Evolutionary conservation across 495 filamentous ascomycete species (phyloP).

Genomic region (Staphylotrichum tortipilum): DNA sequence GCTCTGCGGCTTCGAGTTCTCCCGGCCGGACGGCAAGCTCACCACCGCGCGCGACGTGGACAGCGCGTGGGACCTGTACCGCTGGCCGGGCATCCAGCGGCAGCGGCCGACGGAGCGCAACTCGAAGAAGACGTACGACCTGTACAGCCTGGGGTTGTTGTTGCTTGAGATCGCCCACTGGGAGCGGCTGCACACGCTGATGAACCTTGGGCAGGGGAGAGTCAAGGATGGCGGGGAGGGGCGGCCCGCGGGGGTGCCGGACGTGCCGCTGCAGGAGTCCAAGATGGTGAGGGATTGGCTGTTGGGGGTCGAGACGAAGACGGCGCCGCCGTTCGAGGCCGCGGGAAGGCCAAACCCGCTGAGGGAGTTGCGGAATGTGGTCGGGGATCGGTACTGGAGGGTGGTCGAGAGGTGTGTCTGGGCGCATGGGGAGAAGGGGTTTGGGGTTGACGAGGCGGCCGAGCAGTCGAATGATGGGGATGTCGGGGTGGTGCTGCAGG

Average conservation of each 20-base stretch:
- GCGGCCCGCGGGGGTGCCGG: neutral
- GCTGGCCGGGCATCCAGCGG: slow-evolving; percentile 24
- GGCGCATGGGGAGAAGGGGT: slow-evolving; percentile 26
- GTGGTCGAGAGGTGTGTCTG: slow-evolving; percentile 23
- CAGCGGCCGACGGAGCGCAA: slow-evolving; percentile 20
- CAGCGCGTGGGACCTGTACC: slow-evolving; percentile 24
- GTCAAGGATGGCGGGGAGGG: neutral
- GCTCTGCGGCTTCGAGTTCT: slow-evolving; percentile 24
- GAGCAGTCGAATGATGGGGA: slow-evolving; percentile 20
- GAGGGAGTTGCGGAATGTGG: slow-evolving; percentile 15
- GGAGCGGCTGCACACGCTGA: slow-evolving; percentile 35
- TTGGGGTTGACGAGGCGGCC: slow-evolving; percentile 17
- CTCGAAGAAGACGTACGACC: slow-evolving; percentile 41
- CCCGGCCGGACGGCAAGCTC: slow-evolving; percentile 18
- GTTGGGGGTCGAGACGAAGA: slow-evolving; percentile 10
- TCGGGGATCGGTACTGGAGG: slow-evolving; percentile 19
- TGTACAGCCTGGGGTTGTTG: slow-evolving; percentile 43
- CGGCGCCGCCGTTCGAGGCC: slow-evolving; percentile 7
- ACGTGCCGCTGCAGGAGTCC: slow-evolving; percentile 16
- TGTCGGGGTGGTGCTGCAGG: slow-evolving; percentile 18
- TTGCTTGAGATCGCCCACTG: slow-evolving; percentile 45
- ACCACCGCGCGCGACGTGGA: slow-evolving; percentile 23
- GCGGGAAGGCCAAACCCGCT: slow-evolving; percentile 14
- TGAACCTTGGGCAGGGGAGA: slow-evolving; percentile 27
- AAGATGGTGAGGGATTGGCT: slow-evolving; percentile 22